Percentiles rank a stretch among this genome's conserved stretches.
Evolutionary conservation across 2,329 filamentous ascomycete genomes (phyloP).

Genomic region (Alternaria tenuissima): DNA sequence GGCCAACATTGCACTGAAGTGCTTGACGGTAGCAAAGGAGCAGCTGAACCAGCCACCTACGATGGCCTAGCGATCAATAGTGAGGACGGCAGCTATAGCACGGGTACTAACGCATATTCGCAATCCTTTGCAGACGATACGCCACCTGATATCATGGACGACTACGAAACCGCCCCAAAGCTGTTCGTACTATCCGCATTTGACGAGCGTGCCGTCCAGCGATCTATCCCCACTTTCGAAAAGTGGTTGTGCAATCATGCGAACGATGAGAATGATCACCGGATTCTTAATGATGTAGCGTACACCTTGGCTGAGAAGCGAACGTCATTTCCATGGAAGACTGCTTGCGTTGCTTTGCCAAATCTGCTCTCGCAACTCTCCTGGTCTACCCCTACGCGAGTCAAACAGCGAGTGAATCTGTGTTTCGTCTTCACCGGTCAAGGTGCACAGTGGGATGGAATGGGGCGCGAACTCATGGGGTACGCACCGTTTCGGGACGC

Average conservation of each 20-base stretch:
- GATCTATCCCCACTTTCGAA: background rate
- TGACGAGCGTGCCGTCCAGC: constrained; percentile 14
- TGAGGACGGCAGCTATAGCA: background rate
- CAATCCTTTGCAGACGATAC: background rate
- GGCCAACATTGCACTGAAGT: constrained; percentile 8
- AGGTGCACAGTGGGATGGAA: constrained; percentile 39
- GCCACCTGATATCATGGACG: background rate
- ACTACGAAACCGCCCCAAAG: background rate
- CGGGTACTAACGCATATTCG: background rate
- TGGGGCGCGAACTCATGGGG: constrained; percentile 34
- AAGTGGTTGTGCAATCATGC: constrained; percentile 9
- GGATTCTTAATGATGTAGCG: constrained; percentile 15
- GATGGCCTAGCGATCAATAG: background rate
- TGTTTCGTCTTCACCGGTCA: constrained; percentile 44
- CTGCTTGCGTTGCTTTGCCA: background rate
- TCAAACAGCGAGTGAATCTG: background rate
- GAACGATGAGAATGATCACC: background rate
- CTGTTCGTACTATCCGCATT: constrained; percentile 15
- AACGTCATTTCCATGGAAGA: constrained; percentile 21
- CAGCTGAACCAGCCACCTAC: background rate
- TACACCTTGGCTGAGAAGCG: constrained; percentile 18
- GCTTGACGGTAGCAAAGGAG: background rate
- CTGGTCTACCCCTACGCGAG: constrained; percentile 11
- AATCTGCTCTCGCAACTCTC: background rate
- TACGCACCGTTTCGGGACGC: constrained; percentile 16